phyloP scores from a whole-genome alignment of 441 rosid genomes.

The Syzygium malaccense region DNA sequence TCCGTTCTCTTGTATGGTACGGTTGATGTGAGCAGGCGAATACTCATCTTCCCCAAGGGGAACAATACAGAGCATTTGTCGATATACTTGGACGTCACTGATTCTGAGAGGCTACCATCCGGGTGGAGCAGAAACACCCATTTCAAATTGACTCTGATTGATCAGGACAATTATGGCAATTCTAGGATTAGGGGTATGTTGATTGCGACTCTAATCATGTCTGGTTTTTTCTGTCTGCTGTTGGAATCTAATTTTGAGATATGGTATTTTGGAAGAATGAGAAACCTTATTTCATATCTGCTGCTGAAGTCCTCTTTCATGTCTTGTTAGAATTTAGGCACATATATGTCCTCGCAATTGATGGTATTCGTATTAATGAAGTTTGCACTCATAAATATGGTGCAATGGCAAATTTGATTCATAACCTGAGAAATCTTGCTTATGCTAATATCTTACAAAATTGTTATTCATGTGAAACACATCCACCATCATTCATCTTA shows the following conservation, averaged over 20 bases:
- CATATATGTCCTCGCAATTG: too few relatives aligned
- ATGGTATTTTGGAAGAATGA: background rate
- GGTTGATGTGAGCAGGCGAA: background rate
- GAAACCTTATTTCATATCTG: background rate
- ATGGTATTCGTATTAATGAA: too few relatives aligned
- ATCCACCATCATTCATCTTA: too few relatives aligned
- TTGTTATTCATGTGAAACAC: too few relatives aligned
- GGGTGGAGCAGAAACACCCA: background rate
- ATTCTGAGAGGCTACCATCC: background rate
- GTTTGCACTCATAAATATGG: too few relatives aligned
- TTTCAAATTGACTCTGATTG: background rate
- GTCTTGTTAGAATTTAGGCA: too few relatives aligned
- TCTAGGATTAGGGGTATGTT: background rate
- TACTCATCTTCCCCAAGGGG: background rate
- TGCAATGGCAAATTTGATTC: too few relatives aligned
- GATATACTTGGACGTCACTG: background rate
- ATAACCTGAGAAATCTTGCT: too few relatives aligned
- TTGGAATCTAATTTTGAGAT: background rate
- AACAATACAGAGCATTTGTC: background rate
- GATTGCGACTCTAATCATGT: background rate
- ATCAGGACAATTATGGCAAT: background rate
- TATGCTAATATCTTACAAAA: too few relatives aligned
- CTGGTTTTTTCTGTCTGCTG: background rate
- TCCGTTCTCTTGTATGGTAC: background rate
- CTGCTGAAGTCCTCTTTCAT: background rate